Evolutionary conservation across 495 filamentous ascomycete genomes (phyloP).

Genomic region (Neurospora cerealis): DNA sequence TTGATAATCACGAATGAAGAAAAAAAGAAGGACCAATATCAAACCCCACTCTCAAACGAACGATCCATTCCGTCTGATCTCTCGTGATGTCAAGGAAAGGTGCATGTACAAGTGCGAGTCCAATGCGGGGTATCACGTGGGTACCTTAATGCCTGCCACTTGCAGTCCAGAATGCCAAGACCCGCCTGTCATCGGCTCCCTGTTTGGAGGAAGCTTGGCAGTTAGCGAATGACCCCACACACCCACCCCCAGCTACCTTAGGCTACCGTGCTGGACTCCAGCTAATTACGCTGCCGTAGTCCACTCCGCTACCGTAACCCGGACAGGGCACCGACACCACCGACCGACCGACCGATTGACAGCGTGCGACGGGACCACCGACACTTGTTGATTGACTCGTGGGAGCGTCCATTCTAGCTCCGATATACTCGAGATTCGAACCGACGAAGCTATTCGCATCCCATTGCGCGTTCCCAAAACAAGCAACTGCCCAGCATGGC

Average conservation of each 20-base stretch:
- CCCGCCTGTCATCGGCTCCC: background rate
- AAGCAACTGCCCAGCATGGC: background rate
- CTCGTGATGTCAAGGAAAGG: background rate
- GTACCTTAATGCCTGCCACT: background rate
- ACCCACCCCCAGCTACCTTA: background rate
- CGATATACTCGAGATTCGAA: background rate
- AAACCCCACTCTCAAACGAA: background rate
- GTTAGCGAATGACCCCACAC: background rate
- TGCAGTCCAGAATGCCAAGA: background rate
- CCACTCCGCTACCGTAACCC: background rate
- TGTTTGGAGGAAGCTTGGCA: background rate
- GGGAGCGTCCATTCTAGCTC: background rate
- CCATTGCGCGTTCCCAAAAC: background rate
- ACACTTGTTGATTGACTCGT: background rate
- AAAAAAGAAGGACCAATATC: background rate
- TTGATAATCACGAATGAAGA: background rate
- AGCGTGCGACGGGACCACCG: background rate
- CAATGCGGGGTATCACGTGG: conserved; percentile 31
- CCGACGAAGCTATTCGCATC: background rate
- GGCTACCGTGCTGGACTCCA: background rate
- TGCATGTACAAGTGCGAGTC: background rate
- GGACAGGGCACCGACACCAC: background rate
- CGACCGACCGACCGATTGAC: background rate
- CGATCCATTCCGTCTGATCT: background rate
- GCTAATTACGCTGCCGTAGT: background rate